Conservation (phyloP, 331 rosid genomes). For the Malus hybrid region DNA sequence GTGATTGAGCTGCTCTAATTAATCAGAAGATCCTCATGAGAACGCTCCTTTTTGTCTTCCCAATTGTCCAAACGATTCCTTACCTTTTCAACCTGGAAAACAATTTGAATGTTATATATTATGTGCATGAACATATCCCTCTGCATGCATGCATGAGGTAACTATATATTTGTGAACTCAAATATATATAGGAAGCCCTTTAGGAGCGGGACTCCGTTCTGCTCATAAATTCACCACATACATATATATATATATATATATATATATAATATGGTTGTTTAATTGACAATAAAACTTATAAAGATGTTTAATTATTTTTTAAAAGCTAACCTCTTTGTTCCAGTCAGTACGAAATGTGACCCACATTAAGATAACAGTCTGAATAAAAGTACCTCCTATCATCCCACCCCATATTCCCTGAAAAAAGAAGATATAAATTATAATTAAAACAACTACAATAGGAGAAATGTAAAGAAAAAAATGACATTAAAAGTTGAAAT, state of each 20-base stretch:
- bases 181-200: no score
- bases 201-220: no score
- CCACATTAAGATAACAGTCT: slow-evolving; percentile 36
- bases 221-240: no score
- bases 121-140: no score
- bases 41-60: slow-evolving; percentile 3
- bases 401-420: slow-evolving; percentile 48
- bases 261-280: not conserved
- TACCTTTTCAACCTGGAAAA: slow-evolving; percentile 23
- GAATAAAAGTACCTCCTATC: slow-evolving; percentile 40
- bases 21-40: not conserved
- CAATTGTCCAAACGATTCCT: slow-evolving; percentile 18
- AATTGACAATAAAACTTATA: not conserved
- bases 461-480: not conserved
- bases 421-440: no score
- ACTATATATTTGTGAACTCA: no score
- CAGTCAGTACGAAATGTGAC: slow-evolving; percentile 36
- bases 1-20: not conserved
- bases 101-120: not conserved
- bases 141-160: no score
- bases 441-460: no score
- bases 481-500: not conserved
- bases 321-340: slow-evolving; percentile 31
- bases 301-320: not conserved
- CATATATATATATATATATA: no score